These are phyloP conservation scores for Mrakia blollopis DNA, from an alignment of 768 basidiomycete genomes.

Conservation along the genomic window DNA sequence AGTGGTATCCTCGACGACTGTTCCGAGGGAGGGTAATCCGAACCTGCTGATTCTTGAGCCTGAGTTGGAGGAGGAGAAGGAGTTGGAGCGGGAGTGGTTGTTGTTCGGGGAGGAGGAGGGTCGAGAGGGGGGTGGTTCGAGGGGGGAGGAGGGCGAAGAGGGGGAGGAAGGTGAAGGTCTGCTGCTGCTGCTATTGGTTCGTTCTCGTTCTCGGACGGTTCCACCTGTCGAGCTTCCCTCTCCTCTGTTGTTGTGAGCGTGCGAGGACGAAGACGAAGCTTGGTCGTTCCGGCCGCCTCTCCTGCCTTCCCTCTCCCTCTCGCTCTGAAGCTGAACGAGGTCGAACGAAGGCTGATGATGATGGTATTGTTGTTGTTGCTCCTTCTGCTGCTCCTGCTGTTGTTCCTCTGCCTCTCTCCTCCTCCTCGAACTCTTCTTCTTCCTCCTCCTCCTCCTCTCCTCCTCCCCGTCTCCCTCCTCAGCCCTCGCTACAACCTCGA, in stretches of 20 bases:
- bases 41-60: neutral
- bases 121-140: neutral
- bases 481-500: neutral
- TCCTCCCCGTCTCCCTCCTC: neutral
- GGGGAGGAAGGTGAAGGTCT: neutral
- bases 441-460: neutral
- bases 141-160: neutral
- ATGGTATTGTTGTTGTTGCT: neutral
- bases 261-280: neutral
- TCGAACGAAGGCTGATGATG: neutral
- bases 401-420: conserved; percentile 1
- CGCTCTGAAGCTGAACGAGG: conserved; percentile 7
- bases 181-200: neutral
- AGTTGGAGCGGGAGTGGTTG: neutral
- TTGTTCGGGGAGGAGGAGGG: neutral
- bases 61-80: neutral
- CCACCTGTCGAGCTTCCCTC: neutral
- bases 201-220: neutral
- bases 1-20: neutral
- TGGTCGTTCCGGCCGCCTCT: neutral
- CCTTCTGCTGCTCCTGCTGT: neutral
- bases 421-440: neutral
- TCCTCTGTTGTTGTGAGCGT: neutral
- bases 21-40: neutral
- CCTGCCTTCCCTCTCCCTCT: neutral